Evolutionary conservation across 2,329 filamentous ascomycete species (phyloP), one percentile per base, ranked within the genome.

Genomic region (Aspergillus viridinutans): DNA sequence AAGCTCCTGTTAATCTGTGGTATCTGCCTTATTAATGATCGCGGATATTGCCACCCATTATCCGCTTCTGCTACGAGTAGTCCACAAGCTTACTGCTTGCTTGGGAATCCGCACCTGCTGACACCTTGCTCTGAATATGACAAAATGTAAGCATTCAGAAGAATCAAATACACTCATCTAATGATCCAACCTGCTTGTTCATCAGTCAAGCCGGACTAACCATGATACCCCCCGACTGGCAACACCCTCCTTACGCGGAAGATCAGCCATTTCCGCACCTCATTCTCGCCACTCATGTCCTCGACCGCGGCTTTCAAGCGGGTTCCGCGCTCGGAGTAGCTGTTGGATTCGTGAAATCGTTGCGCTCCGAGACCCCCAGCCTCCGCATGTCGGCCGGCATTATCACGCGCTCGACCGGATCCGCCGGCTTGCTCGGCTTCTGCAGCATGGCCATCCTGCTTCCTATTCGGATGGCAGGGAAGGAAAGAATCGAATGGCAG

Each of bases 401-500:
- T 12, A 12, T 43, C 20, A 20, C 21, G n/a, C 76, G 73, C 35
- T 73, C 77, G 9, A 72, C 78, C 0, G 78, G 80, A 8, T 74
- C 74, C 1, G 80, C 80, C 54, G 76, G 77, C 3, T 54, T 81
- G 1, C 59, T 80, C 26, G 81, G 78, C 0, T 65, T 79, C 1
- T 77, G 74, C 0, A 58, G 83, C 1, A 71, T 81, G 25, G 72
- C 72, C 1, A 57, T 80, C 4, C 79, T 73, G 61, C 73, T 83
- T 3, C 68, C 72, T 28, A 74, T 66, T 0, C 74, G 79, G 2
- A 87, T 88, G 85, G 72, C 72, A 53, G 83, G 81, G 0, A 75
- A 77, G 17, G 79, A 84, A 61, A 76, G 80, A 43, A 83, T 88
- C 32, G 85, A 88, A 69, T 88, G 85, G 85, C 72, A 81, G 64